Conservation (phyloP, 2,329 filamentous ascomycete genomes). For the Talaromyces sp. region DNA sequence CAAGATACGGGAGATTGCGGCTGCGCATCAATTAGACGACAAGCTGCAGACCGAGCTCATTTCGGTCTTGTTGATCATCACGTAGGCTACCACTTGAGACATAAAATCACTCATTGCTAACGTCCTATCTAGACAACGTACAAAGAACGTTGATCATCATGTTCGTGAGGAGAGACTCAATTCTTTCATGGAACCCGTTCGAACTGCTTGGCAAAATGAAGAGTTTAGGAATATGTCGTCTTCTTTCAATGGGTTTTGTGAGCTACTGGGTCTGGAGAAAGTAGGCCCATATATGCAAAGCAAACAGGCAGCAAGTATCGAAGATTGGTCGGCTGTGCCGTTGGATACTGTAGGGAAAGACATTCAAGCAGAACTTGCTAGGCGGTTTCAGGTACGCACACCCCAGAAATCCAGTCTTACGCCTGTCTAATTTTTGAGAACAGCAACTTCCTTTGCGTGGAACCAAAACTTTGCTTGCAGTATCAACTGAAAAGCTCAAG, state of each 20-base stretch:
- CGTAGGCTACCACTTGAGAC: slow-evolving; percentile 50
- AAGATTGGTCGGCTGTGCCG: slow-evolving; percentile 76
- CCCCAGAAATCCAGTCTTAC: slow-evolving; percentile 8
- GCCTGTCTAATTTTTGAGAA: slow-evolving; percentile 10
- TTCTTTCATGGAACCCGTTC: slow-evolving; percentile 78
- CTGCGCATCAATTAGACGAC: slow-evolving; percentile 69
- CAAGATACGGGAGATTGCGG: slow-evolving; percentile 75
- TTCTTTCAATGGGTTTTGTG: slow-evolving; percentile 74
- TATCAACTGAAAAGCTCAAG: slow-evolving; percentile 84
- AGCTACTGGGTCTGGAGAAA: slow-evolving; percentile 72
- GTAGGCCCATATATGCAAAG: slow-evolving; percentile 74
- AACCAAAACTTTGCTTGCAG: slow-evolving; percentile 88
- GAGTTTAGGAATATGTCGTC: slow-evolving; percentile 66
- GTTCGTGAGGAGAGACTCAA: slow-evolving; percentile 68
- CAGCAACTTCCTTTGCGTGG: slow-evolving; percentile 73
- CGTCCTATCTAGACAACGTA: slow-evolving; percentile 64
- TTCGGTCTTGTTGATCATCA: slow-evolving; percentile 89
- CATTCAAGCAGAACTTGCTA: slow-evolving; percentile 72
- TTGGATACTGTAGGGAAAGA: slow-evolving; percentile 76
- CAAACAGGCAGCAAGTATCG: slow-evolving; percentile 68
- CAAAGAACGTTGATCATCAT: slow-evolving; percentile 67
- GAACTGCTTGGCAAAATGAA: slow-evolving; percentile 72
- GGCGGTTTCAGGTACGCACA: slow-evolving; percentile 20
- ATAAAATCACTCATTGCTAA: background rate
- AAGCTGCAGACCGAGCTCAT: slow-evolving; percentile 81